Percentiles rank a stretch among this genome's conserved stretches.
Conservation (phyloP, 148 eudicot genomes). For the Rhododendron vialii region DNA sequence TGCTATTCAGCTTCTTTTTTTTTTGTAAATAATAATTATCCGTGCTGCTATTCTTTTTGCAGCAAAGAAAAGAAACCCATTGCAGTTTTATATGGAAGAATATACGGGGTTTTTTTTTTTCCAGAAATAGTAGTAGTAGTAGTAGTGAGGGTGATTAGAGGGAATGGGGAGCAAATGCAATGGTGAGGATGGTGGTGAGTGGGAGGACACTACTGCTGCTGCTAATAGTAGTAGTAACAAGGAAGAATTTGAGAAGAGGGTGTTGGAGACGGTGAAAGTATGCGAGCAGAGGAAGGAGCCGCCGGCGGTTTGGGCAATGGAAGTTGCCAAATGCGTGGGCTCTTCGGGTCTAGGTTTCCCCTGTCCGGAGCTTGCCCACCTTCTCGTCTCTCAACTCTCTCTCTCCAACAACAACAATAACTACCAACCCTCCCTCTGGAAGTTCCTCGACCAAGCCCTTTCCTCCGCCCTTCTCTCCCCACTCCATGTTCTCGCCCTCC, state of each 20-base stretch:
- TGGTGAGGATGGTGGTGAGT: background rate
- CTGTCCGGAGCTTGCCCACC: conserved; percentile 11
- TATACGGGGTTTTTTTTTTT: no score
- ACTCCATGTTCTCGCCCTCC: conserved; percentile 26
- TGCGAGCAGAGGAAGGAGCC: conserved; percentile 14
- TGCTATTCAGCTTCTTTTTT: no score
- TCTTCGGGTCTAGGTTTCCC: conserved; percentile 4
- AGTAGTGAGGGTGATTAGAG: background rate
- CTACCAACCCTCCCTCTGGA: conserved; percentile 17
- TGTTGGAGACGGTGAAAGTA: conserved; percentile 13
- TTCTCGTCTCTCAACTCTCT: conserved; percentile 9
- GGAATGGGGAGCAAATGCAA: background rate
- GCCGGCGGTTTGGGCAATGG: conserved; percentile 17
- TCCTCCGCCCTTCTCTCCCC: conserved; percentile 18
- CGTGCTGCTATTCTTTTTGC: background rate
- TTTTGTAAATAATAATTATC: no score
- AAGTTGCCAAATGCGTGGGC: conserved; percentile 13
- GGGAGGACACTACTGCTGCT: background rate
- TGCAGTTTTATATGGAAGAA: background rate
- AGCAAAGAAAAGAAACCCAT: no score
- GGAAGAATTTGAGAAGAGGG: conserved; percentile 10
- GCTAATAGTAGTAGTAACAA: background rate
- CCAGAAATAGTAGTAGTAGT: background rate
- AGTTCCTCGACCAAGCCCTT: conserved; percentile 21
- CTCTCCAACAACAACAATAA: background rate